A percentile compares a stretch with the other conserved stretches of the same genome.
phyloP scores from a whole-genome alignment of 1,139 yeast species.

The Diutina sp. region DNA sequence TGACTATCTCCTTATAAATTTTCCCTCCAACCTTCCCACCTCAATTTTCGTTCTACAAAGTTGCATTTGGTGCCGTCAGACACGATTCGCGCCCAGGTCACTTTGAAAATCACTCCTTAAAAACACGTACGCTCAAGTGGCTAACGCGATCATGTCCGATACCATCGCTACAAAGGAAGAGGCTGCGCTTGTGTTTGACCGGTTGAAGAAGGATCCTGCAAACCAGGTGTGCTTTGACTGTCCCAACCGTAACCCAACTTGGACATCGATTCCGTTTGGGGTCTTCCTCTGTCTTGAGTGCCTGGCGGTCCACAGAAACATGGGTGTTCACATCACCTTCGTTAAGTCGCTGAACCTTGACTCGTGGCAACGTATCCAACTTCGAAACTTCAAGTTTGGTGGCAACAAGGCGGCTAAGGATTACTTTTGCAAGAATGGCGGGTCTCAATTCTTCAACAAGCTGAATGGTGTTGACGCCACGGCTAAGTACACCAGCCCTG shows the following conservation, averaged over 20 bases:
- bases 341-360: slow-evolving; percentile 90
- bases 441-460: slow-evolving; percentile 44
- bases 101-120: neutral
- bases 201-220: slow-evolving; percentile 52
- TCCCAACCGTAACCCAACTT: slow-evolving; percentile 36
- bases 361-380: slow-evolving; percentile 77
- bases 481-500: slow-evolving; percentile 68
- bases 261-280: slow-evolving; percentile 41
- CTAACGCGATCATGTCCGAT: slow-evolving; percentile 23
- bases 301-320: slow-evolving; percentile 35
- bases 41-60: no score
- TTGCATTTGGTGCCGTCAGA: neutral
- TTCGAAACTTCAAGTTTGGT: slow-evolving; percentile 84
- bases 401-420: slow-evolving; percentile 84
- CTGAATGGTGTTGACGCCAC: slow-evolving; percentile 42
- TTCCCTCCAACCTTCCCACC: no score
- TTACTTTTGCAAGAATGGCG: slow-evolving; percentile 74
- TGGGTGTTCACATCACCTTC: slow-evolving; percentile 37
- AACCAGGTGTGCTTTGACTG: slow-evolving; percentile 73
- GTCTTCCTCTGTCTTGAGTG: slow-evolving; percentile 35
- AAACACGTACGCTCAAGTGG: neutral
- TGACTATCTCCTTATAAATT: no score
- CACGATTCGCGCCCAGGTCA: neutral
- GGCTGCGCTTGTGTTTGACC: slow-evolving; percentile 42
- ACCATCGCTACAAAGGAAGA: slow-evolving; percentile 52